A percentile compares a stretch with the other conserved stretches of the same genome.
Conservation (phyloP, 179 eudicot species). For the Beta lomatogona region DNA sequence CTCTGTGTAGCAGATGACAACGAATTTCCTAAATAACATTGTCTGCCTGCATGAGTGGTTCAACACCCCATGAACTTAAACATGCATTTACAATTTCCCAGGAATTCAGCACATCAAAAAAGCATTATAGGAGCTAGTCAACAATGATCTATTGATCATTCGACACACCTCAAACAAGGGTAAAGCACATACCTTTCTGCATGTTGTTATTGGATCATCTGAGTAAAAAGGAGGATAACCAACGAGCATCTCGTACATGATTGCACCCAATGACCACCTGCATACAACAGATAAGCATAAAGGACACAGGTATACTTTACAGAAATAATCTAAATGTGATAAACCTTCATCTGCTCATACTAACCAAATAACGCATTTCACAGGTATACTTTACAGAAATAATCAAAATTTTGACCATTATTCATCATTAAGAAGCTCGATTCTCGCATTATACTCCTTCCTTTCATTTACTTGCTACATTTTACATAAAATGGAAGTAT, state of each 20-base stretch:
- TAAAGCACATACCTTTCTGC: constrained; percentile 63
- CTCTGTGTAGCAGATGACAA: constrained; percentile 2
- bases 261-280: constrained; percentile 97
- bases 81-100: background rate
- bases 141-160: background rate
- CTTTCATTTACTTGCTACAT: background rate
- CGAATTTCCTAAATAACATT: background rate
- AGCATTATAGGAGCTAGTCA: background rate
- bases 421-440: background rate
- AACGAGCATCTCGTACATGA: constrained; percentile 88
- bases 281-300: constrained; percentile 29
- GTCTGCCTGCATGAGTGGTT: constrained; percentile 8
- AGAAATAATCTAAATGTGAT: background rate
- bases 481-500: background rate
- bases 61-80: background rate
- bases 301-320: no score
- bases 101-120: background rate
- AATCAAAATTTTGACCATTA: background rate
- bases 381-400: background rate
- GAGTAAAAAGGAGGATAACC: constrained; percentile 91
- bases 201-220: constrained; percentile 83
- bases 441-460: no score
- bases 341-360: background rate
- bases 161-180: constrained; percentile 15
- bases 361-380: background rate